These are phyloP conservation scores for Sparassis latifolia DNA, from an alignment of 1,284 basidiomycete genomes.

Conservation along the genomic window DNA sequence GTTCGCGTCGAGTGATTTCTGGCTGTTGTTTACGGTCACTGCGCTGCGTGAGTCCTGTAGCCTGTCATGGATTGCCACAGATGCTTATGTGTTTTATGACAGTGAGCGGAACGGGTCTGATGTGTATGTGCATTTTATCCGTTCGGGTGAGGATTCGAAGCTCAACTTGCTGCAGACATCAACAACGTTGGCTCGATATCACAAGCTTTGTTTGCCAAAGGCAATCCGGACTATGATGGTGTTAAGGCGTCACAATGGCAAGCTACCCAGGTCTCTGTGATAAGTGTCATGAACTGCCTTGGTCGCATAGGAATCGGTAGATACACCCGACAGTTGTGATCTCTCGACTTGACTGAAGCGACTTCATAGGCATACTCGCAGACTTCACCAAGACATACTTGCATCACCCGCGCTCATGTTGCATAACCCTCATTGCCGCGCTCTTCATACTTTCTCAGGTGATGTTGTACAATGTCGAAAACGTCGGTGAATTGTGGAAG, in stretches of 20 bases:
- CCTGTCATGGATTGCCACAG: not conserved
- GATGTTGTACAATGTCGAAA: conserved; percentile 48
- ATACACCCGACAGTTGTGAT: not conserved
- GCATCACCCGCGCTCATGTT: conserved; percentile 62
- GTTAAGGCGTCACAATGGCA: conserved; percentile 70
- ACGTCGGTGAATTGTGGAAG: conserved; percentile 64
- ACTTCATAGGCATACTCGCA: conserved; percentile 53
- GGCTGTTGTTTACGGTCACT: conserved; percentile 66
- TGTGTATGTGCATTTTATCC: conserved; percentile 47
- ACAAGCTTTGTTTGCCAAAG: conserved; percentile 73
- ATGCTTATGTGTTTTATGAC: not conserved
- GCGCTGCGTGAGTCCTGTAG: conserved; percentile 50
- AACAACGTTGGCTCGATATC: conserved; percentile 95
- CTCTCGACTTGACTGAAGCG: not conserved
- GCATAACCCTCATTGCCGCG: conserved; percentile 58
- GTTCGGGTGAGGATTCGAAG: not conserved
- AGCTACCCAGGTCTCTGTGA: conserved; percentile 78
- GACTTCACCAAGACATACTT: conserved; percentile 63
- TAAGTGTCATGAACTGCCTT: conserved; percentile 80
- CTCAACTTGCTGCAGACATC: conserved; percentile 51
- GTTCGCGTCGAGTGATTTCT: conserved; percentile 58
- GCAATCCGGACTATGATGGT: conserved; percentile 58
- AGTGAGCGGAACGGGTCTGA: conserved; percentile 87
- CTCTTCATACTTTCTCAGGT: conserved; percentile 71
- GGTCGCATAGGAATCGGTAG: conserved; percentile 77